These are phyloP conservation scores for Didymella glomerata DNA, from an alignment of 2,329 filamentous ascomycete genomes.

Conservation along the genomic window DNA sequence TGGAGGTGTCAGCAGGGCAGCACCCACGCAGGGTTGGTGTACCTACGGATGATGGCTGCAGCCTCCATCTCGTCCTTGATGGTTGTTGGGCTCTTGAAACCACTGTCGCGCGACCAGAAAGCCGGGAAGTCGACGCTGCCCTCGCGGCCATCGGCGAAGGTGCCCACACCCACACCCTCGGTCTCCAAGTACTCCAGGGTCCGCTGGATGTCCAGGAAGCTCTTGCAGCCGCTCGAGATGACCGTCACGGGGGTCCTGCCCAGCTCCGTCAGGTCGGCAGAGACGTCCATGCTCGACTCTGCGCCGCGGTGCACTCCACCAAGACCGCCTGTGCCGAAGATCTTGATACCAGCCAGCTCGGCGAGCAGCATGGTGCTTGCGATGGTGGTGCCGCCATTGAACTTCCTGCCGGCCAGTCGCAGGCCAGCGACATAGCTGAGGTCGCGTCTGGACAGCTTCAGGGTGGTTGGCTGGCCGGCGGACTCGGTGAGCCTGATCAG, in stretches of 20 bases:
- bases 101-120: slow-evolving; percentile 91
- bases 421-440: slow-evolving; percentile 81
- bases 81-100: slow-evolving; percentile 77
- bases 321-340: slow-evolving; percentile 94
- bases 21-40: background rate
- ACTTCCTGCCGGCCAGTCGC: slow-evolving; percentile 70
- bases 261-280: slow-evolving; percentile 92
- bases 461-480: slow-evolving; percentile 71
- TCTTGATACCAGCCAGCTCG: slow-evolving; percentile 82
- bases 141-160: slow-evolving; percentile 82
- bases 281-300: slow-evolving; percentile 88
- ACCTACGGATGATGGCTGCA: slow-evolving; percentile 80
- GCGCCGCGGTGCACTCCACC: slow-evolving; percentile 93
- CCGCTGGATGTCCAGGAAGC: slow-evolving; percentile 89
- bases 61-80: slow-evolving; percentile 81
- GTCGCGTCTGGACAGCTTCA: slow-evolving; percentile 88
- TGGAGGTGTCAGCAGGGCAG: slow-evolving; percentile 35
- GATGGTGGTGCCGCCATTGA: slow-evolving; percentile 92
- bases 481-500: slow-evolving; percentile 72
- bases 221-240: slow-evolving; percentile 90
- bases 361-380: slow-evolving; percentile 92
- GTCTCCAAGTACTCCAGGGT: slow-evolving; percentile 84
- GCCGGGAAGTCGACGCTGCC: slow-evolving; percentile 85
- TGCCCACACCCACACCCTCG: slow-evolving; percentile 81
- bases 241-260: slow-evolving; percentile 89